Evolutionary conservation across 495 filamentous ascomycete species (phyloP).

Genomic region (Chaetomium cochliodes): DNA sequence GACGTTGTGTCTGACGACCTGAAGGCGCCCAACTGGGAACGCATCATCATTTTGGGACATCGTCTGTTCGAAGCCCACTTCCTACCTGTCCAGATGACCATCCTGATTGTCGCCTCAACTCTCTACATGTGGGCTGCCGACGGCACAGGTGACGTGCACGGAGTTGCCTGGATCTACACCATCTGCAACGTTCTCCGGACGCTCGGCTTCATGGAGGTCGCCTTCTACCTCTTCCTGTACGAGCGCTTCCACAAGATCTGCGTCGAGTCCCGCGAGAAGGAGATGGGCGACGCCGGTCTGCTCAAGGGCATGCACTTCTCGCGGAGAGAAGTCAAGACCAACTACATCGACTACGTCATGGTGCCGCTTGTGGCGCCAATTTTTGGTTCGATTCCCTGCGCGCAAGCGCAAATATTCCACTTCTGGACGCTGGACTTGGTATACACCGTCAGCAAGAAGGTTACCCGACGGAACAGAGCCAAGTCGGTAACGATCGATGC

Average conservation of each 20-base stretch:
- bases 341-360: conserved; percentile 56
- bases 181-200: conserved; percentile 58
- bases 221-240: conserved; percentile 59
- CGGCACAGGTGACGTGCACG: conserved; percentile 46
- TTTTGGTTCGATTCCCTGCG: conserved; percentile 60
- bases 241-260: conserved; percentile 60
- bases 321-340: conserved; percentile 50
- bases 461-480: conserved; percentile 47
- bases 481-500: conserved; percentile 44
- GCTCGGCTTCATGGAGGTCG: conserved; percentile 58
- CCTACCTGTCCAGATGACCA: conserved; percentile 60
- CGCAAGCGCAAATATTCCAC: conserved; percentile 62
- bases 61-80: conserved; percentile 70
- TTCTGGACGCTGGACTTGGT: conserved; percentile 65
- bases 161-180: conserved; percentile 53
- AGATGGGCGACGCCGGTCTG: conserved; percentile 62
- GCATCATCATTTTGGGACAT: conserved; percentile 52
- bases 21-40: conserved; percentile 45
- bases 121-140: conserved; percentile 53
- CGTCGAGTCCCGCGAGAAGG: conserved; percentile 55
- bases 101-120: conserved; percentile 59
- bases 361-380: conserved; percentile 61
- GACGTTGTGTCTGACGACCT: conserved; percentile 49
- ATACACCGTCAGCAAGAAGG: conserved; percentile 67
- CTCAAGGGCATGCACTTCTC: conserved; percentile 59